Conservation (phyloP, 371 early-diverging fungal genomes). For the Phascolomyces articulosus region DNA sequence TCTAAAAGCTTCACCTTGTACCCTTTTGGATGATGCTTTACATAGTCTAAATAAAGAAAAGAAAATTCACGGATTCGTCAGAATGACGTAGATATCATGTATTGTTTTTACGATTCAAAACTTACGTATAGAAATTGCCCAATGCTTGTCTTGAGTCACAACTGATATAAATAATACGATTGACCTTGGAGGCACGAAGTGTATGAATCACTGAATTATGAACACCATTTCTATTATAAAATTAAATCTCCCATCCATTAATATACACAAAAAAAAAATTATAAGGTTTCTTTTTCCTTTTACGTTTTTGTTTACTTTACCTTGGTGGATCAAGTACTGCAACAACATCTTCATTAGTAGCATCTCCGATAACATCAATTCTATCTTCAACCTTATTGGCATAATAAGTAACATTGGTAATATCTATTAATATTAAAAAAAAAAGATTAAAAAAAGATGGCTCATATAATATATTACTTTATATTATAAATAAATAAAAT, state of each 20-base stretch:
- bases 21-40: constrained; percentile 65
- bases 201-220: constrained; percentile 67
- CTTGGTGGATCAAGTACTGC: constrained; percentile 87
- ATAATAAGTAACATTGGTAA: constrained; percentile 61
- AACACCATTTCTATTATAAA: constrained; percentile 55
- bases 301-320: constrained; percentile 25
- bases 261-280: too few relatives aligned
- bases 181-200: constrained; percentile 60
- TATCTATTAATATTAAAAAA: constrained; percentile 19
- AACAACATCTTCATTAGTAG: constrained; percentile 42
- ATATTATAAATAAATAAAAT: not conserved
- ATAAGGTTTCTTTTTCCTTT: not conserved
- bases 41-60: constrained; percentile 35
- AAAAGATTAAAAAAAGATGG: too few relatives aligned
- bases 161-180: constrained; percentile 72
- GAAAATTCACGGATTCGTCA: not conserved
- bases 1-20: constrained; percentile 61
- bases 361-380: constrained; percentile 46
- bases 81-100: not conserved
- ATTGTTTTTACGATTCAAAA: not conserved
- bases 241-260: too few relatives aligned
- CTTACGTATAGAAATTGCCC: constrained; percentile 72
- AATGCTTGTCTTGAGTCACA: constrained; percentile 73
- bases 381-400: constrained; percentile 69
- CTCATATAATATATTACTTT: not conserved